Evolutionary conservation across 495 filamentous ascomycete genomes (phyloP), one percentile per base, ranked within the genome.

Genomic region (Penicilliopsis zonata): DNA sequence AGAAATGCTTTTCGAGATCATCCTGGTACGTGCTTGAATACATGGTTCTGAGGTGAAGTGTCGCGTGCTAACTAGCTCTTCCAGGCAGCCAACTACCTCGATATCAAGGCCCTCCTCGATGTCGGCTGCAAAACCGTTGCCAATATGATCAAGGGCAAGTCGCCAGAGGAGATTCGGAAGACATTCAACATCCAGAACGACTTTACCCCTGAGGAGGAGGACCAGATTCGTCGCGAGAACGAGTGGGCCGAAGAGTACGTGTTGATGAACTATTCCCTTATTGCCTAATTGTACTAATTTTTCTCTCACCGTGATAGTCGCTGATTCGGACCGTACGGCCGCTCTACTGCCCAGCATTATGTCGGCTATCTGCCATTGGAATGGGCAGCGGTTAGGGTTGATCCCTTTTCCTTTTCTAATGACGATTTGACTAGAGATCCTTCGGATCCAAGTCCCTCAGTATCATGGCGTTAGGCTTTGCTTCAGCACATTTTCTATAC

Each of bases 1-100:
- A 52, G 90, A 98, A 61, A 94, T 98, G 90, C 73, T 98, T 1
- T 98, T 98, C 40, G 90, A 98, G 66, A 96, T 98, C 50, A 98
- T 98, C 40, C 67, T 98, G 18, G 86, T 93, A 73, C 31, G 82
- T 73, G 18, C n/a, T 28, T 8, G n/a, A 3, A 14, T 15, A 5
- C 10, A 13, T 26, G 12, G 13, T 23, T 34, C 19, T 20, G 30
- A n/a, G 6, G 5, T 5, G 7, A 8, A 21, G n/a, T 6, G 13
- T 16, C 4, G 13, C 5, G 28, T n/a, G 30, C 30, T 31, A 21
- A 31, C 13, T 19, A 10, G n/a, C 17, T 3, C n/a, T 20, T 14
- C 18, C 27, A 72, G 65, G 77, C 76, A 9, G 75, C 76, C 40
- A 82, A 83, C 55, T 83, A 79, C 49, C 63, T 83, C 21, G 78